A percentile compares a stretch with the other conserved stretches of the same genome.
phyloP scores from a whole-genome alignment of 176 grass and related monocot species.

The Raddia guianensis region DNA sequence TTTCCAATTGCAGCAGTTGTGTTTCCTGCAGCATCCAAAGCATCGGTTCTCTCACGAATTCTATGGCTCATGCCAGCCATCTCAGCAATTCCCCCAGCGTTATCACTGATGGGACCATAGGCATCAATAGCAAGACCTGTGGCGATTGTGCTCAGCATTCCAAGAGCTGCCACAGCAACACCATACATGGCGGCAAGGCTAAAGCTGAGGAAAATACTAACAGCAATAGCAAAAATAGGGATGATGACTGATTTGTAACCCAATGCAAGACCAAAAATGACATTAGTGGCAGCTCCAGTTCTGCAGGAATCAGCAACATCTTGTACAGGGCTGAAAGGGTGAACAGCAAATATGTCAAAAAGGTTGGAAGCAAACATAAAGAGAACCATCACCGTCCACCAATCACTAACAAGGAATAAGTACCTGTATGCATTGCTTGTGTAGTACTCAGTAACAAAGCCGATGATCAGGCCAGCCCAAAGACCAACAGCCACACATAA shows the following conservation, averaged over 20 bases:
- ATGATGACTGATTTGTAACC: constrained; percentile 73
- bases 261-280: constrained; percentile 66
- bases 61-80: constrained; percentile 70
- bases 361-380: background rate
- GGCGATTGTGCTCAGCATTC: constrained; percentile 72
- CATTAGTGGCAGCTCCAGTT: constrained; percentile 72
- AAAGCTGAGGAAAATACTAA: constrained; percentile 65
- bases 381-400: background rate
- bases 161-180: constrained; percentile 68
- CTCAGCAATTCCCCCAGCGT: constrained; percentile 71
- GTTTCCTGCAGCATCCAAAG: constrained; percentile 55
- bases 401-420: background rate
- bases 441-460: constrained; percentile 63
- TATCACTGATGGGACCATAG: constrained; percentile 68
- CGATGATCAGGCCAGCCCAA: constrained; percentile 68
- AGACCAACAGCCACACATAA: constrained; percentile 64
- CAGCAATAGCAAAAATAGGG: constrained; percentile 60
- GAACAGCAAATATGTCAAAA: constrained; percentile 22
- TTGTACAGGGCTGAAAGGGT: constrained; percentile 58
- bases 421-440: constrained; percentile 66
- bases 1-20: constrained; percentile 56
- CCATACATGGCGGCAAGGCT: constrained; percentile 76
- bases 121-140: constrained; percentile 69
- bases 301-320: constrained; percentile 67
- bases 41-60: constrained; percentile 62